Base-by-base conservation (phyloP, 2,329 filamentous ascomycete species). In the Sporothrix dimorphospora region DNA sequence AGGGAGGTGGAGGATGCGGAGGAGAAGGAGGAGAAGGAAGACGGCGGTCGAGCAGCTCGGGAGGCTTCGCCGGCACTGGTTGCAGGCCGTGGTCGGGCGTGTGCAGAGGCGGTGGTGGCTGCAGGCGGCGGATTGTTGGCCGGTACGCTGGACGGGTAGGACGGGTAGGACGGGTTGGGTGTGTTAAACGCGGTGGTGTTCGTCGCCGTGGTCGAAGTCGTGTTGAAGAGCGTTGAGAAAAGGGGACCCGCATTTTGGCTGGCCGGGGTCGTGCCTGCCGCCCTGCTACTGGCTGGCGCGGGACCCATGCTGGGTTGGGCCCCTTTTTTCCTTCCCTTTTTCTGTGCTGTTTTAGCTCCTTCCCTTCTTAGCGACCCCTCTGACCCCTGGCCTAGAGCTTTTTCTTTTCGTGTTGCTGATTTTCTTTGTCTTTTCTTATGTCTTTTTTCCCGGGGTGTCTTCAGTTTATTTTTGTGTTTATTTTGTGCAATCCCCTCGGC, bases 61-160 rank as follows among this genome's bases (percentile, higher is more conserved):
- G 34, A 45, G 4, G 27, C 27, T 67, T 79, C 80, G 66, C 79
- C 81, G 14, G 79, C 79, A 74, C 80, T 82, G 16, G 81, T 82
- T 55, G 78, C 79, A 3, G 79, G 81, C 3, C 81, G 78, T 45
- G 80, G 78, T 75, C 78, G 73, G 12, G 68, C 53, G 12, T 66
- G 45, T 8, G 47, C 9, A 9, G 24, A 21, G 45, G 45, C 19
- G 47, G 47, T 21, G 40, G 21, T 6, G 24, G 21, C 11, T 14
- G 21, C 14, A 19, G 40, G 21, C 7, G 47, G 49, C 24, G 61
- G 21, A 42, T 7, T 76, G 72, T 73, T 75, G 74, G 67, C 74
- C 74, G 53, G 73, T 75, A 30, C 65, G 65, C 27, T 53, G 45
- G 19, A 4, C 42, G 24, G 14, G 14, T 66, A 24, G 12, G n/a